Percentiles rank a stretch among this genome's conserved stretches.
phyloP scores from a whole-genome alignment of 192 early-diverging fungal genomes.

The Globomyces pollinis-pini region DNA sequence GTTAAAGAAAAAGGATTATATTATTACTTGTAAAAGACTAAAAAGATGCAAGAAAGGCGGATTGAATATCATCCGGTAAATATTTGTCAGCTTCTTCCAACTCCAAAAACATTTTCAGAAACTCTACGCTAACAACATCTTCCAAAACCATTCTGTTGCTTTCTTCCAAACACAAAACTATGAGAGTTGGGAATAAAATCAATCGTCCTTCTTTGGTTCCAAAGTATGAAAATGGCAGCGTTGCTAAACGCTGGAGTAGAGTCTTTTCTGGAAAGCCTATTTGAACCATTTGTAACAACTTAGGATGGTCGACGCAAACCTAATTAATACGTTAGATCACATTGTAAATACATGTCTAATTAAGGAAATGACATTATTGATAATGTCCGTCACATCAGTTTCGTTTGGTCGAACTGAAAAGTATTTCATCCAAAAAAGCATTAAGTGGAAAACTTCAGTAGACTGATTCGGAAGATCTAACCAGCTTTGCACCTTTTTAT shows the following conservation, averaged over 20 bases:
- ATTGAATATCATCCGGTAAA: no score
- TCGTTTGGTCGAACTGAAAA: not conserved
- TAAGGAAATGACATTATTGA: not conserved
- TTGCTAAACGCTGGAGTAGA: not conserved
- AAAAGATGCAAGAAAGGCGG: no score
- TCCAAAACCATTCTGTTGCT: constrained; percentile 1
- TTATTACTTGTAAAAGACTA: no score
- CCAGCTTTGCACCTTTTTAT: not conserved
- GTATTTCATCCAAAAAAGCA: constrained; percentile 11
- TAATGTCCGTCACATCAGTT: not conserved
- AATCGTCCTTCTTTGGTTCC: not conserved
- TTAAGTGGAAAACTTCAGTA: constrained; percentile 4
- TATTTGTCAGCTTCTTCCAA: no score
- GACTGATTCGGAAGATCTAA: not conserved
- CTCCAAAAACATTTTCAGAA: not conserved
- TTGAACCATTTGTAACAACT: not conserved
- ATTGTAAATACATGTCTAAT: not conserved
- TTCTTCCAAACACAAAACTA: not conserved
- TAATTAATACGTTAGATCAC: not conserved
- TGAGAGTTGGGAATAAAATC: not conserved
- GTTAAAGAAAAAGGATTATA: no score
- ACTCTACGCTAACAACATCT: constrained; percentile 1
- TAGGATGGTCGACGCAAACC: not conserved
- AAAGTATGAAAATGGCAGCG: constrained; percentile 6
- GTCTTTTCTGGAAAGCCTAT: constrained; percentile 4